These are phyloP conservation scores for slime mould (Dictyostelium discoideum) DNA, from an alignment of 78 protist species.

Conservation along the genomic window DNA sequence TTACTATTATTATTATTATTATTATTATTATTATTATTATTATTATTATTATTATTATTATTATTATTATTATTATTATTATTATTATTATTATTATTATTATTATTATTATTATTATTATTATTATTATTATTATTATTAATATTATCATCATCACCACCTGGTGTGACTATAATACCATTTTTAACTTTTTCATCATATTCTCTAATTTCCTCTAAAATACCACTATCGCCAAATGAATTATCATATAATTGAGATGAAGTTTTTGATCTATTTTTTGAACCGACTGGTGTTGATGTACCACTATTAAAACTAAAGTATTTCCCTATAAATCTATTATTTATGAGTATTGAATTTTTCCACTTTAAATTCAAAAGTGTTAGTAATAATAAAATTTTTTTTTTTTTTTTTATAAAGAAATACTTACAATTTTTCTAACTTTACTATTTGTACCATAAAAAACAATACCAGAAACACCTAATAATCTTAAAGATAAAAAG, in stretches of 20 bases:
- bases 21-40: too few relatives aligned
- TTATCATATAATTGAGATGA: not conserved
- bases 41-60: too few relatives aligned
- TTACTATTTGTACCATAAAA: conserved; percentile 29
- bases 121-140: too few relatives aligned
- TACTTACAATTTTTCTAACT: not conserved
- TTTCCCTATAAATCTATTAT: not conserved
- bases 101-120: too few relatives aligned
- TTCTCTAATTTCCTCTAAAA: not conserved
- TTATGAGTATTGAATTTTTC: not conserved
- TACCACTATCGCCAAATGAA: not conserved
- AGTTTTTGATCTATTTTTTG: not conserved
- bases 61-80: too few relatives aligned
- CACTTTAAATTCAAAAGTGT: not conserved
- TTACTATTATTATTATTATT: too few relatives aligned
- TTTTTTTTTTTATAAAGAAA: too few relatives aligned
- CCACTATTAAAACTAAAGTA: not conserved
- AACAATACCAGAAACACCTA: conserved; percentile 14
- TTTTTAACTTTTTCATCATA: conserved; percentile 12
- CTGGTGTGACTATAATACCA: not conserved
- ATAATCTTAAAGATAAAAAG: conserved; percentile 17
- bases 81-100: too few relatives aligned
- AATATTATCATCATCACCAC: not conserved
- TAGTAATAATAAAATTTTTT: not conserved
- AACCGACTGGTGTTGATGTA: not conserved